Evolutionary conservation across 345 rosid species (phyloP), one percentile per base, ranked within the genome.

Genomic region (Hibiscus tridactylites): DNA sequence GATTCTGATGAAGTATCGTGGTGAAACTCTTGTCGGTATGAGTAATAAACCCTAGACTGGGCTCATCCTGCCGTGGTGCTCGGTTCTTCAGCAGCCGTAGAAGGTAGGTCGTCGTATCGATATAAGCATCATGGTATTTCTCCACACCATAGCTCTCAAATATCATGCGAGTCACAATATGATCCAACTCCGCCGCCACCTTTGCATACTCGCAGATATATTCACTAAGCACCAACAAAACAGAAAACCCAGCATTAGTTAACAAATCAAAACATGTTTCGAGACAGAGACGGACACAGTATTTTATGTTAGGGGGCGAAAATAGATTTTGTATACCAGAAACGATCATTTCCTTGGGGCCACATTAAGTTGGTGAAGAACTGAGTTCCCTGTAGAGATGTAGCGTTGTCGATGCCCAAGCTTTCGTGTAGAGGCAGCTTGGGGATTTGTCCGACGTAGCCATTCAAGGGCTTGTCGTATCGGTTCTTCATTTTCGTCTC

Each of bases 361-460:
- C 95, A 91, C 84, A 89, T 85, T 74, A 88, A 61, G 19, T 79
- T 70, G 2, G 92, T 79, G 81, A 91, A 91, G 63, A 64, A 76
- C 21, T 60, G 77, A 66, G 85, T 71, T 13, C 78, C 88, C 29
- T 81, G 77, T 5, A 70, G 29, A 66, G 77, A 68, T 2, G 87
- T 81, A 12, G 95, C 87, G 24, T 83, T 61, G 53, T 88, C 90
- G 13, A 91, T 84, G 57, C 92, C 97, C 77, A 89, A 44, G 82
- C 95, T 84, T 77, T 91, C 95, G 68, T 91, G 95, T 67, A 91
- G 88, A 29, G 85, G 87, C 46, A 86, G 80, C 70, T 75, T 77
- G 5, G 88, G 81, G 0, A 81, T 85, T 83, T 88, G 87, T 8
- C 95, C 88, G 44, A 86, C 87, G 6, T 89, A 87, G 29, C 95